phyloP scores from a whole-genome alignment of 768 basidiomycete species.

The Kwoniella newhampshirensis region DNA sequence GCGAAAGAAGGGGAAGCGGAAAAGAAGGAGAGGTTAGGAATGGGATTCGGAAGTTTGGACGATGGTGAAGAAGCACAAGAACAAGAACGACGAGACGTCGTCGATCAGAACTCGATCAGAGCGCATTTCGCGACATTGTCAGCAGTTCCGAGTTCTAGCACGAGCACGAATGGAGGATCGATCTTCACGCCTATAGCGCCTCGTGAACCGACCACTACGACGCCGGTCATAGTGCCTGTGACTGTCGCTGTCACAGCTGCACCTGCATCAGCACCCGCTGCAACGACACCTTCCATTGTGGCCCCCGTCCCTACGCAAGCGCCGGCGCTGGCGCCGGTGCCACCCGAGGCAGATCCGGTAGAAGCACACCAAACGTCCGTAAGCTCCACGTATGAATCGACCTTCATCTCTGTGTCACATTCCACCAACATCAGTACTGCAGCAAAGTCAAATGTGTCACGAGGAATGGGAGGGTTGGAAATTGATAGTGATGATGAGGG shows the following conservation, averaged over 20 bases:
- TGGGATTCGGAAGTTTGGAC: constrained; percentile 25
- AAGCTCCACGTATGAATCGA: background rate
- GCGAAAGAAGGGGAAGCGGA: constrained; percentile 40
- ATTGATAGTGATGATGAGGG: constrained; percentile 16
- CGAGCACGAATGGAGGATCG: background rate
- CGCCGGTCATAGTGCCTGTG: background rate
- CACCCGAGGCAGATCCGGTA: background rate
- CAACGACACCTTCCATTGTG: background rate
- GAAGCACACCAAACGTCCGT: background rate
- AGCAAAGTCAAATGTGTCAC: no score
- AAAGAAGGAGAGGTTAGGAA: constrained; percentile 27
- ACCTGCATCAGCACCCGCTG: background rate
- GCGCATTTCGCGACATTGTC: background rate
- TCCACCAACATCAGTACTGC: no score
- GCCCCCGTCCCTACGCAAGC: background rate
- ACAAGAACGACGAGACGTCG: background rate
- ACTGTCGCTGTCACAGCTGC: background rate
- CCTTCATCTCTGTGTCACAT: background rate
- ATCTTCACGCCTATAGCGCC: no score
- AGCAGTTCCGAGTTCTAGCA: background rate
- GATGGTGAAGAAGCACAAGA: constrained; percentile 3
- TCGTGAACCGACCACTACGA: background rate
- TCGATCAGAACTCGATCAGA: background rate
- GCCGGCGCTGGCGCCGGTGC: background rate
- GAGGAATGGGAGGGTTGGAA: constrained; percentile 1